Conservation (phyloP, 2,329 filamentous ascomycete species). For the Fusarium poae region DNA sequence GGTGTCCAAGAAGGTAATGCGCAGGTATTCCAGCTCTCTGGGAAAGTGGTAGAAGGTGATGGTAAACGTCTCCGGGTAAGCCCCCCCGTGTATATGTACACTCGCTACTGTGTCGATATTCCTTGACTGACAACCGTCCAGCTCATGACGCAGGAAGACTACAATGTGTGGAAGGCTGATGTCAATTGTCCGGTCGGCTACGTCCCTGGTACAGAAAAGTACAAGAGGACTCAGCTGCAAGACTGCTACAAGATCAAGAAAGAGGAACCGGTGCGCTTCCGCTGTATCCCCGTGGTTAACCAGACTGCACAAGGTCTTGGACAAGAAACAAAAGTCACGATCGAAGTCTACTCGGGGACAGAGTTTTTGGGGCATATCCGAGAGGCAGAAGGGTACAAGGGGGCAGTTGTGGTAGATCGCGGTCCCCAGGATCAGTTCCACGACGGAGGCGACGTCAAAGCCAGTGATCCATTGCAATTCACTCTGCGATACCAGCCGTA, state of each 20-base stretch:
- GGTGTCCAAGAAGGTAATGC: background rate
- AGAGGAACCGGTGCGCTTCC: background rate
- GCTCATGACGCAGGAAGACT: background rate
- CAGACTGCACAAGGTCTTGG: background rate
- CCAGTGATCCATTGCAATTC: background rate
- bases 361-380: background rate
- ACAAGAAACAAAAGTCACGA: background rate
- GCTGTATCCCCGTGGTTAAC: background rate
- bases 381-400: background rate
- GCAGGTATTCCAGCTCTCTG: background rate
- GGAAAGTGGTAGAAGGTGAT: background rate
- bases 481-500: background rate
- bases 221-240: background rate
- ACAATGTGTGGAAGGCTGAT: background rate
- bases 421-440: background rate
- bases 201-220: background rate
- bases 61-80: background rate
- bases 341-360: background rate
- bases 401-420: background rate
- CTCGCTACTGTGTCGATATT: accelerated
- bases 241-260: background rate
- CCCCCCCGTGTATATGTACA: no score
- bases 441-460: background rate
- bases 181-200: background rate
- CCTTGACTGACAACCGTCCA: background rate